Evolutionary conservation across 768 basidiomycete genomes (phyloP).

Genomic region (Piloderma croceum): DNA sequence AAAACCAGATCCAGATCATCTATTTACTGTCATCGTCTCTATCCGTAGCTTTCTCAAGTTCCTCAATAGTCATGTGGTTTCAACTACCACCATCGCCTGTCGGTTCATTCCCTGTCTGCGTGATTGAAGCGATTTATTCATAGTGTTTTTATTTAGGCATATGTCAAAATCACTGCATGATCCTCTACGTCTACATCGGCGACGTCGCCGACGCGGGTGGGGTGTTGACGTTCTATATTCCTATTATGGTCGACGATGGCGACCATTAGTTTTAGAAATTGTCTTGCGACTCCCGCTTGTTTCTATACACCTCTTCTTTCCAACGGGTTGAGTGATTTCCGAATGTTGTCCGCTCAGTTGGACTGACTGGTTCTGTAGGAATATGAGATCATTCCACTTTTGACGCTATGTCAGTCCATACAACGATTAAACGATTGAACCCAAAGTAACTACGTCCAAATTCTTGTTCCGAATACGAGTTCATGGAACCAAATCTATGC

Average conservation of each 20-base stretch:
- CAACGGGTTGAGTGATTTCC: too few species aligned
- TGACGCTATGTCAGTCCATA: too few species aligned
- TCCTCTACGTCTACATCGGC: constrained; percentile 86
- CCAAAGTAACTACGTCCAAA: too few species aligned
- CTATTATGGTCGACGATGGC: constrained; percentile 63
- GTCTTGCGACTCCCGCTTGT: too few species aligned
- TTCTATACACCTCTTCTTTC: too few species aligned
- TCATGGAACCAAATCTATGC: too few species aligned
- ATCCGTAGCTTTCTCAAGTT: constrained; percentile 77
- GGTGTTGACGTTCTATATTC: constrained; percentile 84
- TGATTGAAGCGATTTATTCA: not conserved
- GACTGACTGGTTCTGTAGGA: too few species aligned
- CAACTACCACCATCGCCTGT: constrained; percentile 84
- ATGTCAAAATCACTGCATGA: constrained; percentile 77
- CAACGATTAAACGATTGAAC: too few species aligned
- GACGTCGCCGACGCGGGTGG: constrained; percentile 74
- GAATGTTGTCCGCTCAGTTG: too few species aligned
- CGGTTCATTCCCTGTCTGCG: constrained; percentile 22
- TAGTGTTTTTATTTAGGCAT: constrained; percentile 45
- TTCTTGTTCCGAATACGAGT: too few species aligned
- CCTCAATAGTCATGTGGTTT: constrained; percentile 72
- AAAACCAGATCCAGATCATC: constrained; percentile 45
- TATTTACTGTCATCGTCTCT: constrained; percentile 65
- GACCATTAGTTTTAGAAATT: constrained; percentile 25
- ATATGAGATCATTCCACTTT: too few species aligned